A percentile compares a stretch with the other conserved stretches of the same genome.
These are phyloP conservation scores for Talaromyces atroroseus DNA, from an alignment of 2,329 filamentous ascomycete genomes.

Conservation along the genomic window DNA sequence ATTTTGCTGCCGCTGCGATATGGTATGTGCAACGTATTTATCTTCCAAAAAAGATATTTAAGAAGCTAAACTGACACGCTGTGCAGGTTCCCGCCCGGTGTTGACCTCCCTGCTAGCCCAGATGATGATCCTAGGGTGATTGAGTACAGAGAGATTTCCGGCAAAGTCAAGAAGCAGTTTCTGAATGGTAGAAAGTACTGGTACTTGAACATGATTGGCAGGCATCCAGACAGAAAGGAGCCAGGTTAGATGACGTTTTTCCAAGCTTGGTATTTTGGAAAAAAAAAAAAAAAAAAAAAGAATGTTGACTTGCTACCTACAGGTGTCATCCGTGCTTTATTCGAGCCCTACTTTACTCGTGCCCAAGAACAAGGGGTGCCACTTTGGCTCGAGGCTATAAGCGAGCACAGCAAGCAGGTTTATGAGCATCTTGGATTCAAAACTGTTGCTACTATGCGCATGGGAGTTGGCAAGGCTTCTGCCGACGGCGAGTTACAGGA, in stretches of 20 bases:
- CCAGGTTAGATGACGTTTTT: constrained; percentile 1
- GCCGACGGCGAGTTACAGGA: constrained; percentile 12
- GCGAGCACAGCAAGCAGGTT: constrained; percentile 11
- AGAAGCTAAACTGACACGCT: background rate
- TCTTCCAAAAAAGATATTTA: background rate
- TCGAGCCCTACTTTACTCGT: constrained; percentile 13
- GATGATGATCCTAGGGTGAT: constrained; percentile 5
- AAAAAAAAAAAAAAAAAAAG: too few relatives aligned
- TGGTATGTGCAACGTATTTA: too few relatives aligned
- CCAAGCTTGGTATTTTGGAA: background rate
- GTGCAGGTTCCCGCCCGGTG: constrained; percentile 12
- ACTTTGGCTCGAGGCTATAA: constrained; percentile 14
- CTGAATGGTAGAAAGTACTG: constrained; percentile 11
- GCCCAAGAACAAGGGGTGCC: constrained; percentile 6
- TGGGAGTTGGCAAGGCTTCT: constrained; percentile 8
- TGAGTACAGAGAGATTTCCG: constrained; percentile 3
- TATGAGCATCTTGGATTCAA: constrained; percentile 14
- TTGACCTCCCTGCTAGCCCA: background rate
- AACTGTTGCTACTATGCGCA: constrained; percentile 4
- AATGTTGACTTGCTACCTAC: background rate
- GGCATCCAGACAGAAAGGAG: constrained; percentile 12
- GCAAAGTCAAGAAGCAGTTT: constrained; percentile 10
- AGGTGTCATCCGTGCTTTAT: constrained; percentile 13
- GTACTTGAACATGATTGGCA: constrained; percentile 13
- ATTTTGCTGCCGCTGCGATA: constrained; percentile 13